These are phyloP conservation scores for Penicillium aurantiogriseum DNA, from an alignment of 2,329 filamentous ascomycete genomes.

Conservation along the genomic window DNA sequence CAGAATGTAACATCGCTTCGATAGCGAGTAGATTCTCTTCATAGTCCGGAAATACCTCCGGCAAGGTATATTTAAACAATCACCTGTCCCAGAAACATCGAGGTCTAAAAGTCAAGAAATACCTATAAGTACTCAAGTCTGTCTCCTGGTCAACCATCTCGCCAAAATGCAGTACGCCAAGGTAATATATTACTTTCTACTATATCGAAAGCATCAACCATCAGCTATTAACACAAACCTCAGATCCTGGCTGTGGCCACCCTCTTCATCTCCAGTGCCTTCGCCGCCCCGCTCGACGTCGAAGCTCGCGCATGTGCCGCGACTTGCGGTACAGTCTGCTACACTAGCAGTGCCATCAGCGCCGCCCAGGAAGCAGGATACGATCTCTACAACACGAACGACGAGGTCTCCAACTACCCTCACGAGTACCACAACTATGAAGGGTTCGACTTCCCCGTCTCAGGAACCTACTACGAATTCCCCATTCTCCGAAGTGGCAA, in stretches of 20 bases:
- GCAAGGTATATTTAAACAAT: slow-evolving; percentile 8
- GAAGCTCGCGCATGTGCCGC: slow-evolving; percentile 47
- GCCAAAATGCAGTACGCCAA: slow-evolving; percentile 28
- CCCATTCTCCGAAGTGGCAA: slow-evolving; percentile 53
- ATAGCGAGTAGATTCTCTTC: background rate
- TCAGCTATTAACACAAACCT: background rate
- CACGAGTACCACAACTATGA: slow-evolving; percentile 63
- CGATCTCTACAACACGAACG: slow-evolving; percentile 46
- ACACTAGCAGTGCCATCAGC: slow-evolving; percentile 51
- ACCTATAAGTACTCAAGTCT: background rate
- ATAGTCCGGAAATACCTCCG: background rate
- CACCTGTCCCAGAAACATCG: background rate
- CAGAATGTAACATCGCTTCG: slow-evolving; percentile 18
- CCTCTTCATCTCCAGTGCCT: slow-evolving; percentile 23
- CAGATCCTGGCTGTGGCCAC: slow-evolving; percentile 21
- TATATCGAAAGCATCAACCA: background rate
- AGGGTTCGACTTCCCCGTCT: slow-evolving; percentile 59
- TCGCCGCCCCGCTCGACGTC: slow-evolving; percentile 32
- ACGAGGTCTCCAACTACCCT: slow-evolving; percentile 50
- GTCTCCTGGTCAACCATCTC: background rate
- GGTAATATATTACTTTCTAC: slow-evolving; percentile 10
- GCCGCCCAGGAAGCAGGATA: slow-evolving; percentile 54
- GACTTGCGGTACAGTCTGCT: slow-evolving; percentile 55
- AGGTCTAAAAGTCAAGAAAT: background rate
- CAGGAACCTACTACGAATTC: slow-evolving; percentile 63